Conservation (phyloP, 371 early-diverging fungal species). For the Chytridium lagenaria region DNA sequence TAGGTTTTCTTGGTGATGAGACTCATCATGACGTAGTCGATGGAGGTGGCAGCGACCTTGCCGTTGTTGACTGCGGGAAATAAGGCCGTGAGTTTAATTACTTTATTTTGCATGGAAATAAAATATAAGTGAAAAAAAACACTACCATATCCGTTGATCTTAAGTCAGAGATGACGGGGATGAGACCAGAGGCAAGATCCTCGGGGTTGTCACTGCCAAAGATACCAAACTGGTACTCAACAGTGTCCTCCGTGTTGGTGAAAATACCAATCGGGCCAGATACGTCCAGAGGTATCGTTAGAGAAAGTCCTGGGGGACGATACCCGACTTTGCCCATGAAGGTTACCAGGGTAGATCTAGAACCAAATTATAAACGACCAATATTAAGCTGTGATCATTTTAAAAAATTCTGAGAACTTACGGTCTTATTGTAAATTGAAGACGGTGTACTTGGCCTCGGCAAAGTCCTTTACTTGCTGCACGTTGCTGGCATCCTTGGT, state of each 20-base stretch:
- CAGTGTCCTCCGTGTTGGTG: conserved; percentile 27
- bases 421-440: conserved; percentile 30
- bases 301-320: conserved; percentile 19
- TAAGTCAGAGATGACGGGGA: conserved; percentile 18
- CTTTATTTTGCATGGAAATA: too few relatives aligned
- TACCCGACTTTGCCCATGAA: conserved; percentile 8
- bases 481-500: neutral
- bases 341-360: conserved; percentile 23
- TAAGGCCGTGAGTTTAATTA: neutral
- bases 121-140: too few relatives aligned
- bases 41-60: conserved; percentile 24
- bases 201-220: conserved; percentile 21
- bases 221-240: conserved; percentile 32
- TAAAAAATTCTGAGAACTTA: too few relatives aligned
- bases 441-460: conserved; percentile 16
- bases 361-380: too few relatives aligned
- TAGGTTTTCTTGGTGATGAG: conserved; percentile 19
- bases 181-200: conserved; percentile 10
- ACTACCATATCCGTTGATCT: conserved; percentile 15
- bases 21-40: conserved; percentile 21
- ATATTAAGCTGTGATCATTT: too few relatives aligned
- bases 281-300: conserved; percentile 23
- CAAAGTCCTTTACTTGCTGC: neutral
- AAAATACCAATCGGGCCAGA: conserved; percentile 30
- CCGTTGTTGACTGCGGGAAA: conserved; percentile 15